Conservation (phyloP, 2,329 filamentous ascomycete species). For the Aureobasidium pullulans region DNA sequence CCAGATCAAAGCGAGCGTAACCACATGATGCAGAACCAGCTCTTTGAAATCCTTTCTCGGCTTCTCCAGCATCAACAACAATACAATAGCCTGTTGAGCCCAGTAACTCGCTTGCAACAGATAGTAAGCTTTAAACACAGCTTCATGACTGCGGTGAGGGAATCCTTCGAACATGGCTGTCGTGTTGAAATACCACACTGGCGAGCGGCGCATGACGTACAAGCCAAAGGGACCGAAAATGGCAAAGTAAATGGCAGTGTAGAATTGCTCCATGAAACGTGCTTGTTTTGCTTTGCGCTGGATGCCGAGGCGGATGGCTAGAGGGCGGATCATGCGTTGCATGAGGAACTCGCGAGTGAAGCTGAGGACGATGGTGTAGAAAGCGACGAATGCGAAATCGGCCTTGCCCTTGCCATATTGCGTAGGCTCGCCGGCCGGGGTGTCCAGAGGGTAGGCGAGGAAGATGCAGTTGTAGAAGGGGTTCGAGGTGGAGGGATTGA, state of each 20-base stretch:
- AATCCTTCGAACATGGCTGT: conserved; percentile 82
- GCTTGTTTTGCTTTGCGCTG: conserved; percentile 68
- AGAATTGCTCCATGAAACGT: conserved; percentile 93
- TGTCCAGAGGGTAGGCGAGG: conserved; percentile 65
- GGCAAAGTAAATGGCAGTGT: conserved; percentile 85
- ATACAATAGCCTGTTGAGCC: conserved; percentile 86
- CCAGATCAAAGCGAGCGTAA: conserved; percentile 75
- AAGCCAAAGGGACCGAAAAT: conserved; percentile 75
- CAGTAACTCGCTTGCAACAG: conserved; percentile 91
- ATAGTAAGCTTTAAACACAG: conserved; percentile 88
- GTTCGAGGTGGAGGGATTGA: conserved; percentile 72
- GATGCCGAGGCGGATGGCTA: conserved; percentile 64
- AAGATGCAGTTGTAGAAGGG: conserved; percentile 76
- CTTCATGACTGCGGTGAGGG: conserved; percentile 75
- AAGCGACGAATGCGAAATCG: conserved; percentile 79
- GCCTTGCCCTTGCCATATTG: conserved; percentile 86
- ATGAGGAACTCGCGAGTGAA: conserved; percentile 96
- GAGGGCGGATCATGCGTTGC: conserved; percentile 76
- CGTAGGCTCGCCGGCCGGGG: conserved; percentile 34
- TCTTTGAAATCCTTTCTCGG: conserved; percentile 93
- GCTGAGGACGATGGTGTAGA: conserved; percentile 82
- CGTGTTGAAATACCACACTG: conserved; percentile 94
- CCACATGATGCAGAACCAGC: conserved; percentile 83
- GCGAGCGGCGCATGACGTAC: conserved; percentile 85
- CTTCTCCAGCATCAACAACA: conserved; percentile 82